Base-by-base conservation (phyloP, 2,329 filamentous ascomycete genomes). In the Sporothrix brasiliensis region DNA sequence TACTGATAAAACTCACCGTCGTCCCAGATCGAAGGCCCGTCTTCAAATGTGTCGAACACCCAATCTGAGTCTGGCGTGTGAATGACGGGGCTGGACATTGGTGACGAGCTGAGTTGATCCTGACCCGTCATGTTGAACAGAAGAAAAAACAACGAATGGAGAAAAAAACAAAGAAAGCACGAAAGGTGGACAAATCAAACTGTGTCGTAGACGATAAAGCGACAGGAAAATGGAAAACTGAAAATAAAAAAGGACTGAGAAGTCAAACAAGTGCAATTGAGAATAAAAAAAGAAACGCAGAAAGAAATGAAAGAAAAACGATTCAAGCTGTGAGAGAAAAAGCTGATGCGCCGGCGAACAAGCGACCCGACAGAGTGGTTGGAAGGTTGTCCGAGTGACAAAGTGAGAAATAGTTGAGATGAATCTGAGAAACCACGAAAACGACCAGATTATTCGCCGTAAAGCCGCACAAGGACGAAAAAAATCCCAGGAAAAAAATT, bases 371-470 rank as follows among this genome's bases (percentile, higher is more conserved):
- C 61, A 65, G 24, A 24, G 7, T 50, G 24, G 9, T 21, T n/a
- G 21, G 0, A 50, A 50, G 24, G 61, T 65, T 50, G 61, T 34
- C 61, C n/a, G 39, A 63, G 58, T 63, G 58, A 63, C 21, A 63
- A 47, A 67, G 27, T 53, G 63, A 67, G 63, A 67, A 10, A n/a
- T 44, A 39, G 16, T 27, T 52, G 49, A 65, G 61, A 24, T 13
- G 27, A 53, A 39, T n/a, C 54, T 39, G 54, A 39, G 19, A 50
- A 53, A 44, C 9, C 3, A 19, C 56, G 24, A 39, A 52, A 52
- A 53, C 9, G 47, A 67, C 16, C 5, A 44, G 13, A 30, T 39
- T 16, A n/a, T 3, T 19, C 24, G 21, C 44, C 47, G 4, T 4
- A 4, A 21, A 34, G 27, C 9, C 21, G 10, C 10, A 41, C 53